Base-by-base conservation (phyloP, 352 stramenopile species). In the Plasmopara viticola region DNA sequence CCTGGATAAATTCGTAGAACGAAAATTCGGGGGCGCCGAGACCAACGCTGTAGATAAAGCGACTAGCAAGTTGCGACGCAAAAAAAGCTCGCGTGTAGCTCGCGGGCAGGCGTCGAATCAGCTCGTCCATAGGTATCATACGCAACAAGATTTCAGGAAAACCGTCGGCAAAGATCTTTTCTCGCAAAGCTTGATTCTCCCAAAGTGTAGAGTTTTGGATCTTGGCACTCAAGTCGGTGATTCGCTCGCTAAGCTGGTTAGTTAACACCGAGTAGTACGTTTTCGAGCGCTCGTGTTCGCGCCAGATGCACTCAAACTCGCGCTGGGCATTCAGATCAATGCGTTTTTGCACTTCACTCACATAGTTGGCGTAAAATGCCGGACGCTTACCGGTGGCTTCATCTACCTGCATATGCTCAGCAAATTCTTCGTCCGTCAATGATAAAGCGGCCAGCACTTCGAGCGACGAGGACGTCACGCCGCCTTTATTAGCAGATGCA, bases 401-500 rank as follows among this genome's bases (percentile, higher is more conserved):
- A 35, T 87, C 73, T 4, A 92, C 78, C 40, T 82, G 70, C 82
- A 92, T 92, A 71, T 92, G 77, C 66, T 83, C 62, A 29, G 74
- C 82, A 40, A 92, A 92, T 41, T 90, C 82, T 15, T 68, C 74
- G 56, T 92, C 82, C 28, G 49, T 80, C 69, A 92, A 79, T 15
- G 75, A 65, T 34, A 92, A 50, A 18, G 82, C 82, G 3, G 82
- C 82, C 8, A 92, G 58, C 53, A 93, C 78, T 54, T 93, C 82
- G 6, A 89, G 61, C 43, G 79, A 90, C 3, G 78, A 90, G 28
- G 74, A 90, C 2, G 78, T 90, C 17, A 94, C 83, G 46, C 83
- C 83, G 29, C 83, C 76, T 66, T 94, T 94, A 71, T 94, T 94
- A 41, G 83, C 80, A 45, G 94, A 98, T 0, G 90, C 96, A 62